A percentile compares a stretch with the other conserved stretches of the same genome.
phyloP scores from a whole-genome alignment of 257 asterid genomes.

The Phtheirospermum japonicum region DNA sequence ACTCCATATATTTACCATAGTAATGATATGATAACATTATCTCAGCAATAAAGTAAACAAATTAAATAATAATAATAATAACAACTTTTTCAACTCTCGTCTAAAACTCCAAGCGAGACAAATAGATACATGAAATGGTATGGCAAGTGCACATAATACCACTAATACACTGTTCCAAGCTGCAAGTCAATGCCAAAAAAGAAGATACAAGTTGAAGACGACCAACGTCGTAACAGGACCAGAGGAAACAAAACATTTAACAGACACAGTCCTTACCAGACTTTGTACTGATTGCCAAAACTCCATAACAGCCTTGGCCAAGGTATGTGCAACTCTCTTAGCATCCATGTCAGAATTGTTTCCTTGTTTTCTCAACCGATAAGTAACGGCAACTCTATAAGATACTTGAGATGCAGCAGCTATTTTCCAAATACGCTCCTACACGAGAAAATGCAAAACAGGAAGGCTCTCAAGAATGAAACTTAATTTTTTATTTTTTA shows the following conservation, averaged over 20 bases:
- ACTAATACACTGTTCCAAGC: background rate
- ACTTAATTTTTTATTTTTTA: background rate
- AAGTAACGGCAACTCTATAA: conserved; percentile 51
- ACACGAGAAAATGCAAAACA: conserved; percentile 31
- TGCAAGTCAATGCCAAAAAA: conserved; percentile 8
- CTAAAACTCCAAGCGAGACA: background rate
- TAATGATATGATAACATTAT: too few species aligned
- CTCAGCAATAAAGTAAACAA: too few species aligned
- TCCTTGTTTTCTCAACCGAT: conserved; percentile 52
- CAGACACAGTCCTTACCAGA: conserved; percentile 23
- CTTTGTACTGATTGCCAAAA: conserved; percentile 73
- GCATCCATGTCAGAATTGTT: conserved; percentile 41
- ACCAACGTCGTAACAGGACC: conserved; percentile 16
- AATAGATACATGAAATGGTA: conserved; percentile 5
- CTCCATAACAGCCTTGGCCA: conserved; percentile 78
- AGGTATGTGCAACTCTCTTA: conserved; percentile 58
- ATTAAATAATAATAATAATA: too few species aligned
- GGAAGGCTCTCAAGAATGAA: conserved; percentile 23
- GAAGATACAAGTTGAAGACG: conserved; percentile 12
- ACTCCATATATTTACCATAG: too few species aligned
- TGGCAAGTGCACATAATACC: background rate
- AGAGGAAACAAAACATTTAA: conserved; percentile 12
- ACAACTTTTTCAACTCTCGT: too few species aligned
- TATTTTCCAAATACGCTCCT: conserved; percentile 94
- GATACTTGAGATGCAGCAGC: conserved; percentile 67